Conservation (phyloP, 345 rosid species). For the Ricinus communis region DNA sequence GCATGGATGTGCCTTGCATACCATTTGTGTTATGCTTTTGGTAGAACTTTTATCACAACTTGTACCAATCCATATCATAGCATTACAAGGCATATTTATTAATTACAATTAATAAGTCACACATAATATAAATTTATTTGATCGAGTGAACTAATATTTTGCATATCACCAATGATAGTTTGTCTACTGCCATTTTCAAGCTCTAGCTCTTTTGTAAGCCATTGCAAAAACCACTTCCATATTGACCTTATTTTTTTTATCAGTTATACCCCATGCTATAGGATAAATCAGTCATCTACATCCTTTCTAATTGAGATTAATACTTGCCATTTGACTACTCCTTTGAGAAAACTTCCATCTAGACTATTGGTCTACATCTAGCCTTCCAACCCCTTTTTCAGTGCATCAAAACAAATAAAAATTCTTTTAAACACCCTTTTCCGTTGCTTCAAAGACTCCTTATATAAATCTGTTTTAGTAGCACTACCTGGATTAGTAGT, state of each 20-base stretch:
- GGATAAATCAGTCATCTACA: not conserved
- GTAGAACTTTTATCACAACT: too few species aligned
- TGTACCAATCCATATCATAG: too few species aligned
- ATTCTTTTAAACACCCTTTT: not conserved
- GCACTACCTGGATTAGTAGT: not conserved
- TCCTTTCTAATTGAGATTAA: conserved; percentile 3
- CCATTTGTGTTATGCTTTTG: too few species aligned
- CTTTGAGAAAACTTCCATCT: conserved; percentile 15
- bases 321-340: not conserved
- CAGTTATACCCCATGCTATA: not conserved
- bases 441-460: too few species aligned
- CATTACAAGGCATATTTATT: too few species aligned
- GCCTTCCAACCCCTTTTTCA: conserved; percentile 7
- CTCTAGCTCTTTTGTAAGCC: not conserved
- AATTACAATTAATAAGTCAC: too few species aligned
- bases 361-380: conserved; percentile 8
- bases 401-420: conserved; percentile 4
- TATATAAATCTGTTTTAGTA: too few species aligned
- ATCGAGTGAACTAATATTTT: not conserved
- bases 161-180: conserved; percentile 7
- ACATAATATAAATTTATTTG: too few species aligned
- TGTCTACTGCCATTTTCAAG: not conserved
- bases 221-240: conserved; percentile 12
- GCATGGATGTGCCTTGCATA: too few species aligned
- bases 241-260: not conserved